Evolutionary conservation across 305 asterid genomes (phyloP).

Genomic region (Solanum hybrid): DNA sequence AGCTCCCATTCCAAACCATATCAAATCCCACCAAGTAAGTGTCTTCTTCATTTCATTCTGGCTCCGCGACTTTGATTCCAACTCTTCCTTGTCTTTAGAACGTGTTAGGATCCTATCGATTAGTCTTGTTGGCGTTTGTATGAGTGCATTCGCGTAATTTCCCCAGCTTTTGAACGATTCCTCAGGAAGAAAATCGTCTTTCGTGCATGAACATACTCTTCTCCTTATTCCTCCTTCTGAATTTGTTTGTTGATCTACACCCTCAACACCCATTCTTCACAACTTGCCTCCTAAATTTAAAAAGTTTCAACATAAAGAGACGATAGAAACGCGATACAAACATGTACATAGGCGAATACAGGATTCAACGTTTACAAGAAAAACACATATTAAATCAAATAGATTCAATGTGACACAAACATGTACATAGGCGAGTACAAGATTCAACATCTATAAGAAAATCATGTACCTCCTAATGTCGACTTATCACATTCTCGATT

Average conservation of each 20-base stretch:
- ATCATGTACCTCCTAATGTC: neutral
- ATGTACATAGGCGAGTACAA: neutral
- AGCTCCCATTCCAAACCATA: conserved; percentile 12
- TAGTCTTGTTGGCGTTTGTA: conserved; percentile 1
- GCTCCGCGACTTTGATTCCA: neutral
- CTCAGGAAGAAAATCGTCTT: conserved; percentile 9
- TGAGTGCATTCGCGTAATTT: neutral
- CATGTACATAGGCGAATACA: neutral
- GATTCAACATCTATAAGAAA: neutral
- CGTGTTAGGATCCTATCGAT: conserved; percentile 4
- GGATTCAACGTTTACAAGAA: neutral
- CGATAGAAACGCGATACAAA: neutral
- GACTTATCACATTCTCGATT: neutral
- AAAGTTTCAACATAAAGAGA: neutral
- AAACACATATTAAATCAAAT: neutral
- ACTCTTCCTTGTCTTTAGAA: neutral
- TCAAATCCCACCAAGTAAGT: conserved; percentile 11
- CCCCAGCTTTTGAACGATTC: conserved; percentile 10
- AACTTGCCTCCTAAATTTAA: neutral
- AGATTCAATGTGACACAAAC: neutral
- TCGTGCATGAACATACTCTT: conserved; percentile 7
- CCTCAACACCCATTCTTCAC: neutral
- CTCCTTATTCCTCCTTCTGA: neutral
- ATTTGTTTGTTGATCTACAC: neutral
- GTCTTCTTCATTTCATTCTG: conserved; percentile 9